phyloP scores from a whole-genome alignment of 495 filamentous ascomycete species.

The Pseudevernia furfuracea region DNA sequence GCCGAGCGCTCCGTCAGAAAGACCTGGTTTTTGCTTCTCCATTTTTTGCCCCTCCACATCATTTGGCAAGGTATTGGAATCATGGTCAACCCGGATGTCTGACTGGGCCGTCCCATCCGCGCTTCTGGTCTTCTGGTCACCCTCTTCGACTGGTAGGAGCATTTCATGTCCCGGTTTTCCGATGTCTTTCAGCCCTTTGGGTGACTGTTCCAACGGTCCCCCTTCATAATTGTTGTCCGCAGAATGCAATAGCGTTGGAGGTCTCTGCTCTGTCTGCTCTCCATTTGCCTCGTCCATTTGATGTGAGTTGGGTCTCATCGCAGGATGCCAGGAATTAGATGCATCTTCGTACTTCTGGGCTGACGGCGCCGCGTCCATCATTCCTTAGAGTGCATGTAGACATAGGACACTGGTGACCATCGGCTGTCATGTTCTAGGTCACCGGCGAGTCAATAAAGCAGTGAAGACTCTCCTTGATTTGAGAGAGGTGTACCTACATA shows the following conservation, averaged over 20 bases:
- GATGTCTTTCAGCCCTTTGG: neutral
- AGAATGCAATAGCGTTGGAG: neutral
- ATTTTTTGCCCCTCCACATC: neutral
- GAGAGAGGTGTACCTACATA: neutral
- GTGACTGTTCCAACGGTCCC: neutral
- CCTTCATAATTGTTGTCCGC: neutral
- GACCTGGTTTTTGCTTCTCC: neutral
- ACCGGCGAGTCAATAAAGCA: neutral
- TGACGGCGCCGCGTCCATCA: conserved; percentile 10
- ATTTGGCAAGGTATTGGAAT: neutral
- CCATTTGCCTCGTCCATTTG: neutral
- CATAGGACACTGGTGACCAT: neutral
- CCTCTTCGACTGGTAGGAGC: neutral
- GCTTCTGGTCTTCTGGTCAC: neutral
- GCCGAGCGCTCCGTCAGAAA: neutral
- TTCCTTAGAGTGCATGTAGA: neutral
- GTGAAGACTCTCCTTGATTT: neutral
- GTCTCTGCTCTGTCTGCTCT: neutral
- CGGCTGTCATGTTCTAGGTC: neutral
- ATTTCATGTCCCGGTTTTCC: neutral
- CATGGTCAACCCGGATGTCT: neutral
- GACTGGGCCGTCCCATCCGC: neutral
- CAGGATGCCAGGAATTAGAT: conserved; percentile 18
- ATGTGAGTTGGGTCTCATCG: conserved; percentile 12
- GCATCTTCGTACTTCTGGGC: conserved; percentile 2